Evolutionary conservation across 495 filamentous ascomycete genomes (phyloP), one percentile per base, ranked within the genome.

Genomic region (Penicillium dipodomyicola): DNA sequence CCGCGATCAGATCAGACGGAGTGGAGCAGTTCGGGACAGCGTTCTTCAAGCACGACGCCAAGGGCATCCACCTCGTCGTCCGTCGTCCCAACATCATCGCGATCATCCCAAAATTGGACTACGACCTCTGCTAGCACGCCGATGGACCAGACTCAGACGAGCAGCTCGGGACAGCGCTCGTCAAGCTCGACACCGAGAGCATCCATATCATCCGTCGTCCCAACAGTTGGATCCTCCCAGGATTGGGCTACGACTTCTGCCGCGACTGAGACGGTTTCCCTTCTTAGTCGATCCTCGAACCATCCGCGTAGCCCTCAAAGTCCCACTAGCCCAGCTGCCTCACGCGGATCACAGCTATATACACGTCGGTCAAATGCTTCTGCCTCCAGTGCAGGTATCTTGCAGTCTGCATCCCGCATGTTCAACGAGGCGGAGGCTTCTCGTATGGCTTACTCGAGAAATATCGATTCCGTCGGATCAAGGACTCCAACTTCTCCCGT

Each of bases 231-330:
- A 17, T 65, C 63, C n/a, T 63, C 60, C 4, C 50, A 56, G 52
- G n/a, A 55, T 0, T 63, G 63, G 51, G 49, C 37, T 2, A 65
- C 56, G 2, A 59, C 59, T 6, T 54, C 49, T 10, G 45, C 40
- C 1, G 30, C 44, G 1, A 44, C 51, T 11, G 52, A 56, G 14
- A 33, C n/a, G 15, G 23, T 33, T 9, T 52, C 58, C 3, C 7
- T 59, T 23, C n/a, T 53, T 25, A 54, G 59, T 39, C 15, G 32
- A 4, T 45, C 39, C 9, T 20, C 32, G 3, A 39, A 12, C 9
- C 32, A 29, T 20, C 40, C 50, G 4, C 47, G 20, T 48, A 30
- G 15, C n/a, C 12, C 12, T 45, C 49, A 17, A 32, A 23, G 27
- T 29, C 41, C 19, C 12, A 39, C 30, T 40, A 11, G 22, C 43